Percentiles rank a stretch among this genome's conserved stretches.
phyloP scores from a whole-genome alignment of 1,284 basidiomycete species.

The Moesziomyces sp. region DNA sequence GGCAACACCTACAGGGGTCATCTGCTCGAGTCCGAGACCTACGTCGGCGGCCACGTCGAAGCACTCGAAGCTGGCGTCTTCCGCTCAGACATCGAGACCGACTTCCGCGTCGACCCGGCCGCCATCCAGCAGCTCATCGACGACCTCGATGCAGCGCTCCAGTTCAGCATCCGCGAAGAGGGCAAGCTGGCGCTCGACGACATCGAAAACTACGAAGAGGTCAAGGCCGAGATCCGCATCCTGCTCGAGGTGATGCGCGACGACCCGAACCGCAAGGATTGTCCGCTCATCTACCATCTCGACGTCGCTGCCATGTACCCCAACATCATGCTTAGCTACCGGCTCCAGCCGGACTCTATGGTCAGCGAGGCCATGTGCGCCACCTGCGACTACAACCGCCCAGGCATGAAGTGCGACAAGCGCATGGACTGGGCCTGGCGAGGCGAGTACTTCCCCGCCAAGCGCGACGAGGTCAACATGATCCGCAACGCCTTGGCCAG shows the following conservation, averaged over 20 bases:
- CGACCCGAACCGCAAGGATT: constrained; percentile 86
- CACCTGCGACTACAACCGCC: constrained; percentile 97
- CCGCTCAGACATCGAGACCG: constrained; percentile 90
- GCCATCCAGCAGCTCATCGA: constrained; percentile 93
- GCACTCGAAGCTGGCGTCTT: constrained; percentile 98
- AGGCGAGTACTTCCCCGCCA: constrained; percentile 97
- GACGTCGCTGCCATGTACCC: constrained; percentile 99
- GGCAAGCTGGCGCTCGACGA: constrained; percentile 82
- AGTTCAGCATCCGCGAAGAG: constrained; percentile 90
- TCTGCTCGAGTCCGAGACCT: constrained; percentile 94
- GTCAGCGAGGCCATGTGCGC: constrained; percentile 96
- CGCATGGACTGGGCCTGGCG: constrained; percentile 98
- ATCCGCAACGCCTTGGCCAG: constrained; percentile 96
- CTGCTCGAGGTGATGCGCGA: constrained; percentile 91
- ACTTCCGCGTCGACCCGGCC: constrained; percentile 92
- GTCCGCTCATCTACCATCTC: constrained; percentile 96
- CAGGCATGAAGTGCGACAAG: constrained; percentile 93
- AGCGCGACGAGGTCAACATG: constrained; percentile 99
- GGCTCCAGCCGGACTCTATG: constrained; percentile 97
- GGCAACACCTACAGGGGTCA: constrained; percentile 96
- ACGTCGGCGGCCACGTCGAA: constrained; percentile 98
- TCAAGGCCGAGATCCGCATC: constrained; percentile 81
- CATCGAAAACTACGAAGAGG: constrained; percentile 95
- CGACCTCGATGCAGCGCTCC: constrained; percentile 89
- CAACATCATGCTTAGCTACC: constrained; percentile 99